Evolutionary conservation across 768 basidiomycete species (phyloP).

Genomic region (Boletus reticuloceps): DNA sequence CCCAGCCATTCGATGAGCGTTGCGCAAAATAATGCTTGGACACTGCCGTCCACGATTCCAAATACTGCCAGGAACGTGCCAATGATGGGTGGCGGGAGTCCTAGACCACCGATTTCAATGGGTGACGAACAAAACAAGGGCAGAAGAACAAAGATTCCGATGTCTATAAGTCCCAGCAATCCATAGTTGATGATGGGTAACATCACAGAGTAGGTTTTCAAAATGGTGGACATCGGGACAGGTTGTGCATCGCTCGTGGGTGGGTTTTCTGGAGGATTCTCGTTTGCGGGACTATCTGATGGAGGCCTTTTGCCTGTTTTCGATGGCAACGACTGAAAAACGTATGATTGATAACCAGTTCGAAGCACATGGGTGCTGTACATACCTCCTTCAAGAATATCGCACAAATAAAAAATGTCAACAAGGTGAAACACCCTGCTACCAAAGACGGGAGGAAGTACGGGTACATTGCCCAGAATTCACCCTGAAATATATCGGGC

Average conservation of each 20-base stretch:
- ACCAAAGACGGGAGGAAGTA: constrained; percentile 37
- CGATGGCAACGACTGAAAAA: constrained; percentile 25
- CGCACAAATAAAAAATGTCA: constrained; percentile 15
- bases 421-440: constrained; percentile 14
- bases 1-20: not conserved
- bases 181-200: constrained; percentile 45
- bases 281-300: not conserved
- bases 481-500: constrained; percentile 43
- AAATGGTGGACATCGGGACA: constrained; percentile 33
- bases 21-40: not conserved
- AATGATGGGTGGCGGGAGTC: constrained; percentile 39
- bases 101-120: constrained; percentile 41
- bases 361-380: not conserved
- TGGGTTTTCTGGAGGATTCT: not conserved
- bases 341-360: not conserved
- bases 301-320: not conserved
- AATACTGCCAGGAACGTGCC: constrained; percentile 34
- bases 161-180: constrained; percentile 41
- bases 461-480: constrained; percentile 36
- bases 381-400: constrained; percentile 32
- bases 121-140: constrained; percentile 49
- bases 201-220: constrained; percentile 31
- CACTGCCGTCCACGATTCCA: not conserved
- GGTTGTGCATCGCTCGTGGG: constrained; percentile 5
- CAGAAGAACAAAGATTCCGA: constrained; percentile 35